Evolutionary conservation across 164 flowering plant species (phyloP).

Genomic region (Macadamia integrifolia): DNA sequence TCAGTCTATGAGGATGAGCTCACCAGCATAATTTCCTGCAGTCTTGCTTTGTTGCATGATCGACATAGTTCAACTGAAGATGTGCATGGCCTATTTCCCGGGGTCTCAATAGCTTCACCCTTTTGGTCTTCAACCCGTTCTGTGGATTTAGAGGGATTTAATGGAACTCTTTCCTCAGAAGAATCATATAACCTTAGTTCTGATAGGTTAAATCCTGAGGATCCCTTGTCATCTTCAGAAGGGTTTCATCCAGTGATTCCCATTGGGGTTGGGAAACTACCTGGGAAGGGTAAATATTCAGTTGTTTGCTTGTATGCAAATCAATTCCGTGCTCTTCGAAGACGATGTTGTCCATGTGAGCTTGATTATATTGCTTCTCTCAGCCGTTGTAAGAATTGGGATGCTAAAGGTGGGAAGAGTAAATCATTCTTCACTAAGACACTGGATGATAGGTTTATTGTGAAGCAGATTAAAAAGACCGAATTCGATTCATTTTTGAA

Average conservation of each 20-base stretch:
- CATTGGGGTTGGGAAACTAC: conserved; percentile 45
- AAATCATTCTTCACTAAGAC: conserved; percentile 87
- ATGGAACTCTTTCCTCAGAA: conserved; percentile 30
- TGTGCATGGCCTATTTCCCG: conserved; percentile 24
- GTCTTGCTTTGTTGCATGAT: conserved; percentile 54
- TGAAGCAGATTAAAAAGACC: conserved; percentile 83
- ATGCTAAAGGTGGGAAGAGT: conserved; percentile 98
- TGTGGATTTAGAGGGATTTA: conserved; percentile 40
- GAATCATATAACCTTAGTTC: conserved; percentile 51
- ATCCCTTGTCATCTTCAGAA: conserved; percentile 31
- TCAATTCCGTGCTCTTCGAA: conserved; percentile 60
- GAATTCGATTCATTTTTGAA: conserved; percentile 75
- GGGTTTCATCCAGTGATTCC: conserved; percentile 48
- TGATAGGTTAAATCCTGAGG: conserved; percentile 47
- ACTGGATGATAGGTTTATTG: conserved; percentile 80
- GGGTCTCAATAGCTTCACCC: conserved; percentile 28
- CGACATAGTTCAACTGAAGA: conserved; percentile 18
- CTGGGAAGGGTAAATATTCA: conserved; percentile 63
- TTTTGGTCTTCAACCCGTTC: conserved; percentile 44
- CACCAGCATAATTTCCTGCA: conserved; percentile 86
- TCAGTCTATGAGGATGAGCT: conserved; percentile 74
- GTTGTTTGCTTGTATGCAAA: conserved; percentile 64
- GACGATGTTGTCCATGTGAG: conserved; percentile 64
- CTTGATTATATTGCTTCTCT: conserved; percentile 80
- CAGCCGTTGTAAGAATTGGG: conserved; percentile 82